A percentile compares a stretch with the other conserved stretches of the same genome.
Conservation (phyloP, 768 basidiomycete species). For the Panellus pusillus region DNA sequence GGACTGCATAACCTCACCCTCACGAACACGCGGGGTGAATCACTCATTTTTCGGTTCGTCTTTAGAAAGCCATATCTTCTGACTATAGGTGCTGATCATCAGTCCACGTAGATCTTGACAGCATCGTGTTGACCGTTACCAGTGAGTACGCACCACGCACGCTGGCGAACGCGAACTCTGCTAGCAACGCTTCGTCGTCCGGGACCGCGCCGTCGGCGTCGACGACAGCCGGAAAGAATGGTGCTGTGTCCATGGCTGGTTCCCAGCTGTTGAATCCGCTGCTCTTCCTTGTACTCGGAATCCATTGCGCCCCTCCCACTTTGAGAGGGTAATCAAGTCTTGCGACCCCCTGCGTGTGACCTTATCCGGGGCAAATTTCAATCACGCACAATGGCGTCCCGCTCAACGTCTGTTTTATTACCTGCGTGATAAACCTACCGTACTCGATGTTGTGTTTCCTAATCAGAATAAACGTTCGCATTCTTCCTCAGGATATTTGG, state of each 20-base stretch:
- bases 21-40: constrained; percentile 42
- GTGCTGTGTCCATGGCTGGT: neutral
- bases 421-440: no score
- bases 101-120: constrained; percentile 38
- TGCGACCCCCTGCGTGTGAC: no score
- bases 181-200: neutral
- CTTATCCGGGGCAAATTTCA: no score
- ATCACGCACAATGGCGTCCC: no score
- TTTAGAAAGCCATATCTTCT: neutral
- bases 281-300: neutral
- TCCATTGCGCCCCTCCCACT: neutral
- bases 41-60: constrained; percentile 44
- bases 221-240: neutral
- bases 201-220: neutral
- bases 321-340: neutral
- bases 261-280: constrained; percentile 4
- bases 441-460: no score
- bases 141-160: constrained; percentile 40
- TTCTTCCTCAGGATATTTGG: no score
- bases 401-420: no score
- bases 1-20: constrained; percentile 39
- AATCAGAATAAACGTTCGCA: no score
- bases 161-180: constrained; percentile 20
- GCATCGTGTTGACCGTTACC: constrained; percentile 43
- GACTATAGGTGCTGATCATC: neutral